Evolutionary conservation across 2,329 filamentous ascomycete species (phyloP).

Genomic region (Sphaerulina vaccinii): DNA sequence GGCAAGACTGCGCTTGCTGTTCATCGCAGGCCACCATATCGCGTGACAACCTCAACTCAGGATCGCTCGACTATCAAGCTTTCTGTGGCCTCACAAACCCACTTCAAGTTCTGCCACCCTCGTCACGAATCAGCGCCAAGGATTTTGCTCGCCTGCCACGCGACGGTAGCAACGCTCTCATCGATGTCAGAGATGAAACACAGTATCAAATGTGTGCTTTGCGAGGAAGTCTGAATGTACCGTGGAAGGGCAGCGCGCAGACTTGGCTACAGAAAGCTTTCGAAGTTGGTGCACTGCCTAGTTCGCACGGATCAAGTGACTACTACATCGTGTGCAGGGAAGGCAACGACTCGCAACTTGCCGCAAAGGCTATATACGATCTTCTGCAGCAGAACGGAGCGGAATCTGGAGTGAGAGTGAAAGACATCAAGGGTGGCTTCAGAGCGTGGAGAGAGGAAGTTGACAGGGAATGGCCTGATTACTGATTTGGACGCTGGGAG

Average conservation of each 20-base stretch:
- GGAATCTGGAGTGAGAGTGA: slow-evolving; percentile 57
- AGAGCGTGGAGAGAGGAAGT: slow-evolving; percentile 69
- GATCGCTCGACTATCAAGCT: slow-evolving; percentile 69
- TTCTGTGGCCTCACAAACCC: slow-evolving; percentile 71
- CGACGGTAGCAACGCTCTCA: slow-evolving; percentile 54
- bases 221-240: slow-evolving; percentile 72
- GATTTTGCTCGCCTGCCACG: slow-evolving; percentile 53
- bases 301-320: slow-evolving; percentile 44
- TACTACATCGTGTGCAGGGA: slow-evolving; percentile 65
- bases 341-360: slow-evolving; percentile 76
- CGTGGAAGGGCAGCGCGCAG: slow-evolving; percentile 57
- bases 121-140: slow-evolving; percentile 66
- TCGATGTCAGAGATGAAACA: slow-evolving; percentile 82
- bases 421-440: slow-evolving; percentile 71
- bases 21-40: slow-evolving; percentile 63
- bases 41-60: slow-evolving; percentile 52
- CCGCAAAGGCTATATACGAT: slow-evolving; percentile 64
- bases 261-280: slow-evolving; percentile 33
- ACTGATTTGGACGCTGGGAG: no score
- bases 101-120: slow-evolving; percentile 56
- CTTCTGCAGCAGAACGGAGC: slow-evolving; percentile 36
- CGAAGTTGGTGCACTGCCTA: slow-evolving; percentile 20
- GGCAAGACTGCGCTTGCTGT: slow-evolving; percentile 74
- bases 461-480: slow-evolving; percentile 59
- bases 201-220: slow-evolving; percentile 81